phyloP scores from a whole-genome alignment of 129 eudicot species.

The Ambrosia artemisiifolia region DNA sequence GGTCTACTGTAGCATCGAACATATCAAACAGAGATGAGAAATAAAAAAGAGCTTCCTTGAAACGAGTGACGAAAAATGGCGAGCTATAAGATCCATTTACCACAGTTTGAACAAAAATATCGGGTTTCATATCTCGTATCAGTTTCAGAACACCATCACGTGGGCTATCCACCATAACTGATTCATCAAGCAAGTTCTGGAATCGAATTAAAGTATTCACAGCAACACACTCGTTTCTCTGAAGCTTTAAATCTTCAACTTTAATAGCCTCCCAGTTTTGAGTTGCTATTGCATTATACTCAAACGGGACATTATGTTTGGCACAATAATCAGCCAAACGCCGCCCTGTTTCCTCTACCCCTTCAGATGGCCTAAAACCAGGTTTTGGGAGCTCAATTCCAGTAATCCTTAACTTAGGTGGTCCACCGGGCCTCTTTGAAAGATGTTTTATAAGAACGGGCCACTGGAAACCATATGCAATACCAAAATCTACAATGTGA shows the following conservation, averaged over 20 bases:
- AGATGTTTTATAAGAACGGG: conserved; percentile 50
- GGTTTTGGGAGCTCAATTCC: conserved; percentile 63
- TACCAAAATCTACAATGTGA: conserved; percentile 72
- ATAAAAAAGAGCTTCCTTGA: conserved; percentile 61
- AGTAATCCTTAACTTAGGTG: conserved; percentile 59
- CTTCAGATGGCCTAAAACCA: conserved; percentile 56
- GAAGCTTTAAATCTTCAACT: conserved; percentile 50
- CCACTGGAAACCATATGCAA: conserved; percentile 75
- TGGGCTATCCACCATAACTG: conserved; percentile 33
- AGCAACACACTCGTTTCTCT: conserved; percentile 40
- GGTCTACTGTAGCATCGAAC: conserved; percentile 44
- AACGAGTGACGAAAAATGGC: conserved; percentile 53
- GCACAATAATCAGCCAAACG: conserved; percentile 44
- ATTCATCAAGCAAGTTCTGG: conserved; percentile 48
- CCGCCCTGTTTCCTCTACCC: conserved; percentile 59
- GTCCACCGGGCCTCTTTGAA: conserved; percentile 50
- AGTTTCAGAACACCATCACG: conserved; percentile 49
- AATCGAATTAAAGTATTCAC: conserved; percentile 47
- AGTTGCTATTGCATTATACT: conserved; percentile 48
- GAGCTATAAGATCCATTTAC: conserved; percentile 52
- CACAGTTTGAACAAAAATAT: conserved; percentile 49
- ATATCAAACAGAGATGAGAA: conserved; percentile 59
- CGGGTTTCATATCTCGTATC: conserved; percentile 52
- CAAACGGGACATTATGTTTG: conserved; percentile 51
- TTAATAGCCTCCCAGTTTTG: conserved; percentile 48